Conservation (phyloP, 805 yeast species). For the Hanseniaspora osmophila region DNA sequence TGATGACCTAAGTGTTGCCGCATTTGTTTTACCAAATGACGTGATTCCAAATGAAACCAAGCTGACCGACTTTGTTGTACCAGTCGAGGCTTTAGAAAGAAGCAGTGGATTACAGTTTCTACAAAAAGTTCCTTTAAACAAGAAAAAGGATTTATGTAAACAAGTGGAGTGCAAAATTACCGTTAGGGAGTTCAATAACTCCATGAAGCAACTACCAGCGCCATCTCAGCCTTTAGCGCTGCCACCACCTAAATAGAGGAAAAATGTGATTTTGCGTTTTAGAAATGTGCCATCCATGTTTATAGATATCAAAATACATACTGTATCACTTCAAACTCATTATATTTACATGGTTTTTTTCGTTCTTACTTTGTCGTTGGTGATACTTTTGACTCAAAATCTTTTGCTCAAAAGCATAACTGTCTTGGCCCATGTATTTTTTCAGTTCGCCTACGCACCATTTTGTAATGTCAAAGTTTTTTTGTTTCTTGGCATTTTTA, state of each 20-base stretch:
- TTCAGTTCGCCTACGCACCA: slow-evolving; percentile 18
- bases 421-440: slow-evolving; percentile 1
- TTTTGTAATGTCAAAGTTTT: slow-evolving; percentile 12
- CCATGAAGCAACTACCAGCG: slow-evolving; percentile 25
- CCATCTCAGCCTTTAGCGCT: neutral
- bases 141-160: slow-evolving; percentile 53
- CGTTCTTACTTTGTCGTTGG: neutral
- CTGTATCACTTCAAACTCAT: neutral
- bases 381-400: neutral
- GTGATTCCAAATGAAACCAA: slow-evolving; percentile 57
- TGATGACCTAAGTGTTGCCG: slow-evolving; percentile 55
- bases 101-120: slow-evolving; percentile 75
- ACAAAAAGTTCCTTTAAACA: slow-evolving; percentile 45
- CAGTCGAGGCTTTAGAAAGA: slow-evolving; percentile 77
- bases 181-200: slow-evolving; percentile 63
- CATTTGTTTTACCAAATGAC: slow-evolving; percentile 89
- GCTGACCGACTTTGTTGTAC: slow-evolving; percentile 67
- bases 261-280: neutral
- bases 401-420: neutral
- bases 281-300: too few species aligned
- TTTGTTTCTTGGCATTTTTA: slow-evolving; percentile 8
- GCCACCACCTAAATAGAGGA: neutral
- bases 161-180: slow-evolving; percentile 70
- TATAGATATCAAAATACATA: neutral
- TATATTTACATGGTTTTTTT: neutral